Base-by-base conservation (phyloP, 495 filamentous ascomycete species). In the Viridothelium virens region DNA sequence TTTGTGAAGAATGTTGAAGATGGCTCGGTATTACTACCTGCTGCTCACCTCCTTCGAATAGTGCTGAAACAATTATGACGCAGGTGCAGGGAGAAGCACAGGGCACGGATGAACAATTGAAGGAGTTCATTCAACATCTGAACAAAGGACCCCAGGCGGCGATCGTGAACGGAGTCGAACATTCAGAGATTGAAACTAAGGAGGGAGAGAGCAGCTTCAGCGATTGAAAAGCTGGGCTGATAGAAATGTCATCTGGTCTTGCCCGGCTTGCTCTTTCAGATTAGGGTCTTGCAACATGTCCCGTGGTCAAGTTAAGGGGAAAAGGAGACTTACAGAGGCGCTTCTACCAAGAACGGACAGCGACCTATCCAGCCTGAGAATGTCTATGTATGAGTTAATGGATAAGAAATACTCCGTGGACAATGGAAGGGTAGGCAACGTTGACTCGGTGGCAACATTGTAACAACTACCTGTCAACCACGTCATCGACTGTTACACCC, bases 51-150 rank as follows among this genome's bases (percentile, higher is more conserved):
- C 53, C 53, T 2, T 33, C 12, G 14, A 12, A 36, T 34, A 12
- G 25, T 31, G 56, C 39, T 69, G 5, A 62, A 64, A 14, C 16
- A 68, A 6, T 39, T 46, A 39, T 16, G 47, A 36, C 25, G 6
- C 67, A 94, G 89, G 91, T 97, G n/a, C 86, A 89, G 74, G 92
- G 92, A 48, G 92, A 97, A 77, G 91, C 87, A 2, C 92, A 97
- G 71, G 92, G 92, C 39, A 76, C 82, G 14, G 80, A 85, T 10
- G 79, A 84, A 11, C 74, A 79, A 3, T 71, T 97, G 50, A 76
- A 87, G 63, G 81, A 84, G 34, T 87, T 95, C 62, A 74, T 96
- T 11, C 86, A 89, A 69, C 86, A 90, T 67, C 80, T 97, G 62
- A 81, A 92, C 71, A 85, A 82, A 65, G 92, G 92, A 0, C 91